phyloP scores from a whole-genome alignment of 2,329 filamentous ascomycete genomes.

The Cordyceps militaris region DNA sequence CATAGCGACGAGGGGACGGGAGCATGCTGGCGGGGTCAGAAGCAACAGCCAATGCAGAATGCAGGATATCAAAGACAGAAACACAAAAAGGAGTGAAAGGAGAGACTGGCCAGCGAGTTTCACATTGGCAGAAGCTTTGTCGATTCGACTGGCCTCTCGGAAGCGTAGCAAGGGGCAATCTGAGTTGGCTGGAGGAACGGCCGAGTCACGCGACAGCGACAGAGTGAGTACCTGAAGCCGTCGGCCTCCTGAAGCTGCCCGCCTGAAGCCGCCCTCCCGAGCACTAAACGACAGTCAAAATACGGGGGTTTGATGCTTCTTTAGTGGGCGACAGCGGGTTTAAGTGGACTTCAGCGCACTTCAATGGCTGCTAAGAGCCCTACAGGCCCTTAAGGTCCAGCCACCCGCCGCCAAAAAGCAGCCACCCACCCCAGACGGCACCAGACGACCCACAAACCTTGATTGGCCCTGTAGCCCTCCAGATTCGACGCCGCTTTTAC shows the following conservation, averaged over 20 bases:
- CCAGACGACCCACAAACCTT: neutral
- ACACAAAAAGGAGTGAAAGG: neutral
- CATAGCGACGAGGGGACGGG: conserved; percentile 3
- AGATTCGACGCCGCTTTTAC: neutral
- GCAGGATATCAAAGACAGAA: neutral
- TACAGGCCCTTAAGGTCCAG: neutral
- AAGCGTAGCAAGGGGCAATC: neutral
- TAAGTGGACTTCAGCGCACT: neutral
- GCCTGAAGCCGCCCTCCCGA: no score
- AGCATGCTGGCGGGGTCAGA: neutral
- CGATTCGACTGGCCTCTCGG: neutral
- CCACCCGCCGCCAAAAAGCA: neutral
- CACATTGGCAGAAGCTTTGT: neutral
- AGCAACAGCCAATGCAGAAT: neutral
- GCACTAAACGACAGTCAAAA: no score
- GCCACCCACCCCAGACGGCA: neutral
- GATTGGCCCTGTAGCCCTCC: neutral
- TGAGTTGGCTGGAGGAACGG: neutral
- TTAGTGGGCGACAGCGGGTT: neutral
- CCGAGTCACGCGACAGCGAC: neutral
- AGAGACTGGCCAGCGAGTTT: neutral
- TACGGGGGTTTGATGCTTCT: no score
- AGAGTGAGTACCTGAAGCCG: no score
- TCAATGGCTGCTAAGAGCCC: neutral
- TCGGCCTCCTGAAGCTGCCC: no score